phyloP scores from a whole-genome alignment of 1,139 yeast species.

The Chernovozyma aurita region DNA sequence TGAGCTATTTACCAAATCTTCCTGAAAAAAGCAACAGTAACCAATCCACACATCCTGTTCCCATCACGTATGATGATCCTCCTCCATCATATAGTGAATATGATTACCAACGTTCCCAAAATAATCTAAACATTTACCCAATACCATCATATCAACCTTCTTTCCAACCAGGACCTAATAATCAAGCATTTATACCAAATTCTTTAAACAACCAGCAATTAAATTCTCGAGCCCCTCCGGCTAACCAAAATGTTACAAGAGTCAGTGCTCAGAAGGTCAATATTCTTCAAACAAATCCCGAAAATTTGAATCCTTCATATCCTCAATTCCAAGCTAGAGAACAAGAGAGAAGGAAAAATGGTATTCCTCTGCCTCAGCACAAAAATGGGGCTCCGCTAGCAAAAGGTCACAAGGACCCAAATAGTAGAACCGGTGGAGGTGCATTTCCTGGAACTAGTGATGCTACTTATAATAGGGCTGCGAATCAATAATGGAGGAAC shows the following conservation, averaged over 20 bases:
- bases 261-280: constrained; percentile 35
- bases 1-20: too few species aligned
- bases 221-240: too few species aligned
- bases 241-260: constrained; percentile 26
- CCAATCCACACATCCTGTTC: too few species aligned
- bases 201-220: too few species aligned
- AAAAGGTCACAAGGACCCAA: constrained; percentile 21
- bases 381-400: constrained; percentile 36
- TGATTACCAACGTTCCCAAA: neutral
- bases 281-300: constrained; percentile 32
- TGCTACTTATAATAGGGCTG: constrained; percentile 37
- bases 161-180: too few species aligned
- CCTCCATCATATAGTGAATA: neutral
- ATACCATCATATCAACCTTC: neutral
- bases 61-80: too few species aligned
- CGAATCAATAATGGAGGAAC: constrained; percentile 19
- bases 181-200: too few species aligned
- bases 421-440: constrained; percentile 23
- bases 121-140: neutral
- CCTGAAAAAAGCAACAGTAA: too few species aligned
- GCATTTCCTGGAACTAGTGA: constrained; percentile 39
- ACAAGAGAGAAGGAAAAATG: constrained; percentile 27
- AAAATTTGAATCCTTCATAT: constrained; percentile 36
- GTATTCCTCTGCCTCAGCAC: constrained; percentile 24
- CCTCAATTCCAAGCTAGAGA: constrained; percentile 32